Conservation (phyloP, 1,139 yeast species). For the Taphrina sp. region DNA sequence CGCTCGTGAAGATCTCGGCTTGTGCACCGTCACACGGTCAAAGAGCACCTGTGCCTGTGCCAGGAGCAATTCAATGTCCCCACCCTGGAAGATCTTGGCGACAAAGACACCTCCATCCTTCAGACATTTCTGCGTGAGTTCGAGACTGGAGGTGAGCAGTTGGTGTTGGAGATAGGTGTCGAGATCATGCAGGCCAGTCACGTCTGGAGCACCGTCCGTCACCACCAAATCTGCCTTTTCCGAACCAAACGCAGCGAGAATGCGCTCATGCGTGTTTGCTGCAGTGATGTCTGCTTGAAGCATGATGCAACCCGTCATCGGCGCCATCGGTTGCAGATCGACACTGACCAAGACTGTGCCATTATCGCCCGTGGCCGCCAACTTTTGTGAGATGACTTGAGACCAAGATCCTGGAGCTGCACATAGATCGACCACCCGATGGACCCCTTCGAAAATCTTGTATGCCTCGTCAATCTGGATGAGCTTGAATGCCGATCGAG, state of each 20-base stretch:
- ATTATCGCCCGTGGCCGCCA: constrained; percentile 4
- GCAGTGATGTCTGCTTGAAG: constrained; percentile 96
- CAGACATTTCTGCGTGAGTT: constrained; percentile 80
- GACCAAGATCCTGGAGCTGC: constrained; percentile 99
- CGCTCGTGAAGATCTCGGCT: constrained; percentile 91
- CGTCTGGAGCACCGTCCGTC: constrained; percentile 94
- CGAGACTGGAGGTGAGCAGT: constrained; percentile 82
- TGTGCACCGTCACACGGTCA: constrained; percentile 86
- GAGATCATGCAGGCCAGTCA: constrained; percentile 91
- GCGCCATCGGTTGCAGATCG: constrained; percentile 96
- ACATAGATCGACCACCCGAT: constrained; percentile 89
- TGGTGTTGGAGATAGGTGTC: constrained; percentile 98
- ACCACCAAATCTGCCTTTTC: constrained; percentile 40
- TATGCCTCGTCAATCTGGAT: constrained; percentile 88
- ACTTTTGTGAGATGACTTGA: constrained; percentile 77
- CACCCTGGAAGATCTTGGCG: constrained; percentile 92
- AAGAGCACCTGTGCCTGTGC: constrained; percentile 82
- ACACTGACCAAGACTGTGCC: constrained; percentile 74
- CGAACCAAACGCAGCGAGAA: constrained; percentile 80
- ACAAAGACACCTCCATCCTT: constrained; percentile 90
- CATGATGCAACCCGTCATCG: constrained; percentile 81
- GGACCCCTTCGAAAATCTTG: constrained; percentile 68
- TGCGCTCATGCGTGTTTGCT: constrained; percentile 75
- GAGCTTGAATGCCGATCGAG: constrained; percentile 90
- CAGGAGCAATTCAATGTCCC: constrained; percentile 88